Percentiles rank a stretch among this genome's conserved stretches.
phyloP scores from a whole-genome alignment of 192 early-diverging fungal species.

The Gaertneriomyces sp. region DNA sequence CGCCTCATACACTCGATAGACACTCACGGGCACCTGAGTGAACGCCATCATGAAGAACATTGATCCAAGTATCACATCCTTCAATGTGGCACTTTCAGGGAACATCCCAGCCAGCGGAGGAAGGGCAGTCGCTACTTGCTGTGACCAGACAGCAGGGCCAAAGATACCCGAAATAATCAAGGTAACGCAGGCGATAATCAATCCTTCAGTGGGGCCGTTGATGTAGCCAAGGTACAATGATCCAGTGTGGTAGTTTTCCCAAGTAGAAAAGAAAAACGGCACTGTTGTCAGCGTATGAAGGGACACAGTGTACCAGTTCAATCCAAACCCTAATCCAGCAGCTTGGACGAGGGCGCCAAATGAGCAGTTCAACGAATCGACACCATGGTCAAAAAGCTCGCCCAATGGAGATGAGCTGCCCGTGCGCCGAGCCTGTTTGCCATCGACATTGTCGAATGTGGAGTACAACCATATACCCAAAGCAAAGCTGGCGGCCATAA shows the following conservation, averaged over 20 bases:
- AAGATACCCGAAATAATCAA: constrained; percentile 63
- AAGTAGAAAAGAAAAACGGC: constrained; percentile 87
- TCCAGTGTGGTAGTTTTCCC: constrained; percentile 93
- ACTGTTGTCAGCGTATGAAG: constrained; percentile 39
- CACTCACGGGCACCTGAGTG: constrained; percentile 52
- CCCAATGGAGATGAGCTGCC: constrained; percentile 85
- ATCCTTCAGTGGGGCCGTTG: constrained; percentile 87
- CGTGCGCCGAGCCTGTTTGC: constrained; percentile 93
- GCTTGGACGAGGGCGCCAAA: constrained; percentile 61
- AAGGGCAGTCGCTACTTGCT: constrained; percentile 29
- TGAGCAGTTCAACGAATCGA: constrained; percentile 58
- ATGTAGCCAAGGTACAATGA: constrained; percentile 78
- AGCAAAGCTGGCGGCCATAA: constrained; percentile 65
- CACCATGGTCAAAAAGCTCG: constrained; percentile 94
- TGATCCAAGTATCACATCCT: constrained; percentile 34
- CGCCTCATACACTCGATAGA: constrained; percentile 22
- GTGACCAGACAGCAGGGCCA: constrained; percentile 46
- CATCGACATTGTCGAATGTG: constrained; percentile 91
- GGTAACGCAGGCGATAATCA: constrained; percentile 62
- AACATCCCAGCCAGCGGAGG: constrained; percentile 36
- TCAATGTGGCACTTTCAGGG: constrained; percentile 34
- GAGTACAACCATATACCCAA: constrained; percentile 83
- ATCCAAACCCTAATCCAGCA: constrained; percentile 64
- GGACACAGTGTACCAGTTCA: constrained; percentile 55
- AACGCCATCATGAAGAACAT: constrained; percentile 45